Conservation (phyloP, 805 yeast species). For the Candida glaebosa region DNA sequence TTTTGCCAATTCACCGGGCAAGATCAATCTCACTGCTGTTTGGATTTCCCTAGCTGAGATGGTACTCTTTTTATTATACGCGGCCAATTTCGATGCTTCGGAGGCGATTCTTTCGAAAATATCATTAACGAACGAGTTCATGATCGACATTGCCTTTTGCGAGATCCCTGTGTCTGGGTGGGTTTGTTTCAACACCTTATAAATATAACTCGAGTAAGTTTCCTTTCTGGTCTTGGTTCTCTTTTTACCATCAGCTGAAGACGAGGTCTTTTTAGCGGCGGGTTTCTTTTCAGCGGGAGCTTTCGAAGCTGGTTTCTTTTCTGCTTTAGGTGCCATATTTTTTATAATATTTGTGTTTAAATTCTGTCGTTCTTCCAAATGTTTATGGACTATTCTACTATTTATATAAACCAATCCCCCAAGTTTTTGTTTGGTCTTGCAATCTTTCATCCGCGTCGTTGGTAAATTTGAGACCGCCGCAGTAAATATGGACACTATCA, state of each 20-base stretch:
- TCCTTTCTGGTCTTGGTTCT: conserved; percentile 96
- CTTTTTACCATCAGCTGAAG: conserved; percentile 79
- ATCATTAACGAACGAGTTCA: conserved; percentile 98
- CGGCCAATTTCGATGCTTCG: conserved; percentile 97
- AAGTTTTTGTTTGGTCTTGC: no score
- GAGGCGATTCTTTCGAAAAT: conserved; percentile 97
- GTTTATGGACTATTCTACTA: no score
- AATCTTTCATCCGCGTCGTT: no score
- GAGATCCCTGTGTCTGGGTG: conserved; percentile 99
- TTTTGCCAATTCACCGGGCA: conserved; percentile 98
- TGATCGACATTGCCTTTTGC: conserved; percentile 96
- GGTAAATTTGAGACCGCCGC: background rate
- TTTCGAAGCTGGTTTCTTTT: conserved; percentile 85
- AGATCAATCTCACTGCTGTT: conserved; percentile 96
- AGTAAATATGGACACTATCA: no score
- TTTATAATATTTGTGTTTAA: no score
- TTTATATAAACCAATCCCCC: no score
- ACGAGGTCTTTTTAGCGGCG: conserved; percentile 82
- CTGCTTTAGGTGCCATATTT: conserved; percentile 64
- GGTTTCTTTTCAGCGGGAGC: conserved; percentile 97
- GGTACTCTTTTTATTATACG: conserved; percentile 97
- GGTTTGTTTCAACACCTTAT: conserved; percentile 97
- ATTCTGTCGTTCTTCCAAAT: no score
- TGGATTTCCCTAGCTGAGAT: conserved; percentile 98
- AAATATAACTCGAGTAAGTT: conserved; percentile 95